These are phyloP conservation scores for Obelidium mucronatum DNA, from an alignment of 192 early-diverging fungal species.

Conservation along the genomic window DNA sequence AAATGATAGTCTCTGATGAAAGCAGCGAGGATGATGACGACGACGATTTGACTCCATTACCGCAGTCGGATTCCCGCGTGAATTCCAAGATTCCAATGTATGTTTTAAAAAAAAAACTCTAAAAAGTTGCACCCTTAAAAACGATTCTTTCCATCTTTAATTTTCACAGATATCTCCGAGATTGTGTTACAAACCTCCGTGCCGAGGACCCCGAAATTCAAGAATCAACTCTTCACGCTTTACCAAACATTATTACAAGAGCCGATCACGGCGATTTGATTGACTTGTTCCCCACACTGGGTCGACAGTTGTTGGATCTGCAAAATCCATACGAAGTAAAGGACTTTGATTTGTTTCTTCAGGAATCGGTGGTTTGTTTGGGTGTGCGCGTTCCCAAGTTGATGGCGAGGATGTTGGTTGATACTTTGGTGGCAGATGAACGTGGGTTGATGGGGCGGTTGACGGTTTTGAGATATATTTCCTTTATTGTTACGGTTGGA, in stretches of 20 bases:
- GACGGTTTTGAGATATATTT: conserved; percentile 9
- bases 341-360: conserved; percentile 27
- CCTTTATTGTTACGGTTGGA: conserved; percentile 19
- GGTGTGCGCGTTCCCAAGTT: conserved; percentile 16
- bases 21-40: background rate
- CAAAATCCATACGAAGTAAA: conserved; percentile 28
- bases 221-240: background rate
- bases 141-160: background rate
- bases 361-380: conserved; percentile 10
- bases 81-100: conserved; percentile 27
- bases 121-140: too few species aligned
- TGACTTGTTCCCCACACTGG: conserved; percentile 2
- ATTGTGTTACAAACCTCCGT: conserved; percentile 13
- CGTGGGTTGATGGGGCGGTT: background rate
- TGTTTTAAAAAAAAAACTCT: background rate
- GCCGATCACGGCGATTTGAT: conserved; percentile 1
- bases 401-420: conserved; percentile 11
- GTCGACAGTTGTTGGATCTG: background rate
- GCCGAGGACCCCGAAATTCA: conserved; percentile 17
- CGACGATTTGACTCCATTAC: conserved; percentile 11
- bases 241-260: conserved; percentile 1
- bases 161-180: conserved; percentile 30
- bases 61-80: background rate
- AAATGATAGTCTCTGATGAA: background rate
- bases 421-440: conserved; percentile 6